These are phyloP conservation scores for Alloascoidea africana DNA, from an alignment of 805 yeast species.

Conservation along the genomic window DNA sequence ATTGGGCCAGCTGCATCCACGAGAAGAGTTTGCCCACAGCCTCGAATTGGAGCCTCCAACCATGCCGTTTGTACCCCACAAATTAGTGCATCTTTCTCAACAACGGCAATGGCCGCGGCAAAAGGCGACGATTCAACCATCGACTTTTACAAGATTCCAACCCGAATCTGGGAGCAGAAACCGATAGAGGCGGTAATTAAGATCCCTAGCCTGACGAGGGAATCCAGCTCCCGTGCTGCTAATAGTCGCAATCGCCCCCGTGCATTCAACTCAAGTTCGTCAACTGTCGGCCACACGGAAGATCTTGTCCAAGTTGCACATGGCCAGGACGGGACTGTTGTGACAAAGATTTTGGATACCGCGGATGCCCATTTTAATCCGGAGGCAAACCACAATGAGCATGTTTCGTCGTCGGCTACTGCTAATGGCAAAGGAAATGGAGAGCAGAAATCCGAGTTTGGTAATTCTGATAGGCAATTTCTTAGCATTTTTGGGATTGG, in stretches of 20 bases:
- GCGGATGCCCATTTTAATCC: not conserved
- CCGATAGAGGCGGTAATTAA: not conserved
- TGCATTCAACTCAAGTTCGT: not conserved
- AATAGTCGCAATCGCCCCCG: too few relatives aligned
- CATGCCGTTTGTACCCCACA: too few relatives aligned
- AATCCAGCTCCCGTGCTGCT: not conserved
- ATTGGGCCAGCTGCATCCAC: too few relatives aligned
- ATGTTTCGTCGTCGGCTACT: too few relatives aligned
- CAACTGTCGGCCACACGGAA: too few relatives aligned
- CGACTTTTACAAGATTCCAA: constrained; percentile 2
- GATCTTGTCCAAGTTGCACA: not conserved
- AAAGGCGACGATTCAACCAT: constrained; percentile 3
- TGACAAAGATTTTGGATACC: not conserved
- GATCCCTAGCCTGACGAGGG: constrained; percentile 1
- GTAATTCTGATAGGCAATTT: not conserved
- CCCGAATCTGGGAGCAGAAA: not conserved
- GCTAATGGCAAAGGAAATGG: too few relatives aligned
- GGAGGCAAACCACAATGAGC: too few relatives aligned
- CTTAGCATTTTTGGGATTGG: not conserved
- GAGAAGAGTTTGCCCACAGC: too few relatives aligned
- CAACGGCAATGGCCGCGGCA: too few relatives aligned
- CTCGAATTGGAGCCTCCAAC: too few relatives aligned
- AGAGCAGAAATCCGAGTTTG: not conserved
- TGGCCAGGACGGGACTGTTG: not conserved
- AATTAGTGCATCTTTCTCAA: too few relatives aligned